phyloP scores from a whole-genome alignment of 768 basidiomycete genomes.

The Botryobasidium botryosum region DNA sequence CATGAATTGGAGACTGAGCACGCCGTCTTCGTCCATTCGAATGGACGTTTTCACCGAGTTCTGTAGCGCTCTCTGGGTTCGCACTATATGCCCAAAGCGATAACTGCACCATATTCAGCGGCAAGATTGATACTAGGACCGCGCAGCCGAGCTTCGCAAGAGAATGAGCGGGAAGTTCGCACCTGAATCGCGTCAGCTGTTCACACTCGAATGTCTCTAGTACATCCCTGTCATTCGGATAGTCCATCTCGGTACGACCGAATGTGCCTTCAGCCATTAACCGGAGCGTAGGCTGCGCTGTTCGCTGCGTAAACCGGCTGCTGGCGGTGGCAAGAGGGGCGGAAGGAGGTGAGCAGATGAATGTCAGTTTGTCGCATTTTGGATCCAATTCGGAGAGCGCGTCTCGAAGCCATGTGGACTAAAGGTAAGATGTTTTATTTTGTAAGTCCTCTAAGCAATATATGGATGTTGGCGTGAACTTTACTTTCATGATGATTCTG shows the following conservation, averaged over 20 bases:
- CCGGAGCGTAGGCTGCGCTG: constrained; percentile 46
- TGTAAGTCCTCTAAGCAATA: background rate
- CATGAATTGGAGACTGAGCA: constrained; percentile 79
- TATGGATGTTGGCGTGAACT: constrained; percentile 5
- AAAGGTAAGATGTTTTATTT: background rate
- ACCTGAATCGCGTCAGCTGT: constrained; percentile 55
- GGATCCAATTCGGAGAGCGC: constrained; percentile 84
- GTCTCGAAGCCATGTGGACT: constrained; percentile 88
- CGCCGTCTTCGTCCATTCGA: constrained; percentile 64
- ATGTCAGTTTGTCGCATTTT: constrained; percentile 68
- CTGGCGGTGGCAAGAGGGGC: constrained; percentile 13
- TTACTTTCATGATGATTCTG: constrained; percentile 73
- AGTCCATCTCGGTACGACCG: constrained; percentile 93
- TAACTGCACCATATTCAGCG: constrained; percentile 38
- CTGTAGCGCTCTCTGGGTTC: constrained; percentile 57
- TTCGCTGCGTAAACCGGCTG: background rate
- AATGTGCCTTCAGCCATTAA: constrained; percentile 69
- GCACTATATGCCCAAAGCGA: constrained; percentile 57
- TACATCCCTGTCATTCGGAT: constrained; percentile 82
- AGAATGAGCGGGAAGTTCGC: constrained; percentile 13
- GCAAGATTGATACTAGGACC: background rate
- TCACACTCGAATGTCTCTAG: constrained; percentile 80
- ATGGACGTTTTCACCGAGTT: constrained; percentile 78
- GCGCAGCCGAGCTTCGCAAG: too few relatives aligned
- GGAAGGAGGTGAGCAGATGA: constrained; percentile 53